Evolutionary conservation across 208 protist genomes (phyloP).

Genomic region (Porcisia hertigi): DNA sequence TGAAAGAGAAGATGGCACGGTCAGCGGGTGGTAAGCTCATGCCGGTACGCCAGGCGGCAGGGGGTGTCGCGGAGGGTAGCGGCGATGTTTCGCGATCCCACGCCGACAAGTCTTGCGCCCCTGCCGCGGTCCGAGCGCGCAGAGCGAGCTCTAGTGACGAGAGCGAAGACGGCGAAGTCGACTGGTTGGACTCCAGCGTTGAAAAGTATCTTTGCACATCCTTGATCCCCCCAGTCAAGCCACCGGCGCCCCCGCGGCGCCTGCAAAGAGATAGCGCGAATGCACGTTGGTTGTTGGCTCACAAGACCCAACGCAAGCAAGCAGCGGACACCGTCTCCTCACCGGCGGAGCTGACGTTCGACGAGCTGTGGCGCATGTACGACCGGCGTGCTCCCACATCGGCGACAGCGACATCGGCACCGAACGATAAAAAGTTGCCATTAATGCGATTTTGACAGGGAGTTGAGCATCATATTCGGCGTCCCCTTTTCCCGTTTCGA

Average conservation of each 20-base stretch:
- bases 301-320: background rate
- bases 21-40: conserved; percentile 1
- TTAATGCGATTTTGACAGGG: conserved; percentile 30
- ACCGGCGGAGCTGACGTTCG: conserved; percentile 24
- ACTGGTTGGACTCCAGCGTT: conserved; percentile 9
- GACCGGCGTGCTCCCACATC: conserved; percentile 31
- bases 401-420: background rate
- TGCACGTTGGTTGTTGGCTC: background rate
- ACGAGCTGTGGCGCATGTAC: conserved; percentile 59
- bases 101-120: background rate
- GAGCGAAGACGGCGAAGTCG: background rate
- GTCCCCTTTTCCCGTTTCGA: background rate
- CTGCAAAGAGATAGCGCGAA: background rate
- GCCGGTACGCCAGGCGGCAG: background rate
- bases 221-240: background rate
- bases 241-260: background rate
- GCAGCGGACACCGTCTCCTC: background rate
- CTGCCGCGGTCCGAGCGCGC: background rate
- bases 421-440: conserved; percentile 10
- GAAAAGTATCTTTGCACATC: conserved; percentile 5
- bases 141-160: conserved; percentile 5
- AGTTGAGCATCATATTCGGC: background rate
- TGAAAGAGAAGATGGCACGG: conserved; percentile 8
- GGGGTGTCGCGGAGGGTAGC: background rate
- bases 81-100: background rate